Percentiles rank a stretch among this genome's conserved stretches.
Conservation (phyloP, 1,284 basidiomycete genomes). For the Bondarzewia mesenterica region DNA sequence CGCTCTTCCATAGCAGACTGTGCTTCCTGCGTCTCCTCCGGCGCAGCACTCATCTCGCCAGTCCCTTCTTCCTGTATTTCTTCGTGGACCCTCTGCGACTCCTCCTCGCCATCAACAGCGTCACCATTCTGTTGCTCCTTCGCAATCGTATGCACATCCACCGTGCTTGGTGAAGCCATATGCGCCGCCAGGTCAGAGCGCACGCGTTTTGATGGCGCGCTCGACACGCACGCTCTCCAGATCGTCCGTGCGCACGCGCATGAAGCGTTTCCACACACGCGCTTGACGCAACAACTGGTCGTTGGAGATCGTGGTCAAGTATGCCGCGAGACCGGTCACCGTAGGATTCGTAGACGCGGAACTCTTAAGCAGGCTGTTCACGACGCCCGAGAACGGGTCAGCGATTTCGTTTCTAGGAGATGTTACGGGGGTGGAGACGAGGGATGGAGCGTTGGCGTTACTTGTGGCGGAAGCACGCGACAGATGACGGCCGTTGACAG, state of each 20-base stretch:
- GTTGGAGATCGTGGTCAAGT: conserved; percentile 73
- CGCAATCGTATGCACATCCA: conserved; percentile 18
- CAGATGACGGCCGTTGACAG: conserved; percentile 26
- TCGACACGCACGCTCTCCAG: conserved; percentile 80
- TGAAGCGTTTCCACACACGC: conserved; percentile 79
- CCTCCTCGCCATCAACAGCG: no score
- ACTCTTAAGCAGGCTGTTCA: conserved; percentile 5
- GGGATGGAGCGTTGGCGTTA: conserved; percentile 24
- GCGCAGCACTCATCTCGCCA: conserved; percentile 5
- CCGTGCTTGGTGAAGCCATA: conserved; percentile 24
- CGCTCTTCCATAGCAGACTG: conserved; percentile 13
- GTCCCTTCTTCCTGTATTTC: background rate
- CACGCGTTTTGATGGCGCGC: conserved; percentile 79
- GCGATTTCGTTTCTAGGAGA: conserved; percentile 47
- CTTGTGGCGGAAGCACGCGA: conserved; percentile 21
- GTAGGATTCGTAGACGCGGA: conserved; percentile 30
- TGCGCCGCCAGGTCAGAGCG: conserved; percentile 79
- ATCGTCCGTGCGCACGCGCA: conserved; percentile 78
- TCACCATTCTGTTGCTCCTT: background rate
- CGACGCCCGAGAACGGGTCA: conserved; percentile 44
- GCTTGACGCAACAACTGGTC: conserved; percentile 51
- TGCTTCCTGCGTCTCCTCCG: conserved; percentile 16
- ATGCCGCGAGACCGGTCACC: conserved; percentile 67
- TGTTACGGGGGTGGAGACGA: conserved; percentile 34
- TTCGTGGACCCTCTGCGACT: conserved; percentile 3